Base-by-base conservation (phyloP, 2,329 filamentous ascomycete genomes). In the Cladosporium sp. region DNA sequence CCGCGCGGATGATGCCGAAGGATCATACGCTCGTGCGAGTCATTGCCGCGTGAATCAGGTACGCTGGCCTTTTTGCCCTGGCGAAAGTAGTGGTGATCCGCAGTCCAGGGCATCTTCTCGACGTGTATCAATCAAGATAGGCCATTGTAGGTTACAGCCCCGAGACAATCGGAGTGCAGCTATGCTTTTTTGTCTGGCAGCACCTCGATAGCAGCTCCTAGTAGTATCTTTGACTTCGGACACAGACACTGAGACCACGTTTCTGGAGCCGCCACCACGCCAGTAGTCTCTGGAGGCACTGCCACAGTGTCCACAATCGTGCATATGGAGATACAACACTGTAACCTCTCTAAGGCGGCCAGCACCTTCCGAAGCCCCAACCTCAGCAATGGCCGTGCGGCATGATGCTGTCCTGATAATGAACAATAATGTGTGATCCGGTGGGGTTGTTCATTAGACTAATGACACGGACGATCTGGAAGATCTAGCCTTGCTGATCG, bases 401-500 rank as follows among this genome's bases (percentile, higher is more conserved):
- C 13, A 13, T 50, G 34, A 50, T 50, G 47, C 17, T 37, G 17
- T 25, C n/a, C 42, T 25, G 34, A 37, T 13, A 19, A 19, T 39
- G 36, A 39, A n/a, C n/a, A n/a, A n/a, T n/a, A n/a, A 32, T 34
- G 12, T 17, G 17, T 50, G 20, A 32, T 32, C 28, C 28, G 28
- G 47, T 50, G 47, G 47, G 34, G 47, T 25, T 37, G 8, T 32
- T 32, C 28, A 32, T 9, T 20, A 25, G 19, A 20, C 34, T 32
- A n/a, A 13, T 20, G 8, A 25, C 47, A 50, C 47, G 47, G 47
- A 50, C 47, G 47, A 37, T 48, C 7, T 9, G n/a, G n/a, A 24
- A 19, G 35, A 53, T 53, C 50, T 53, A 34, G 50, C 36, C 50
- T 53, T 24, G 37, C 50, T 53, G 50, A 42, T 42, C 47, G 32